Evolutionary conservation across 169 alveolate genomes (phyloP), one percentile per base, ranked within the genome.

Genomic region (Eimeria falciformis): DNA sequence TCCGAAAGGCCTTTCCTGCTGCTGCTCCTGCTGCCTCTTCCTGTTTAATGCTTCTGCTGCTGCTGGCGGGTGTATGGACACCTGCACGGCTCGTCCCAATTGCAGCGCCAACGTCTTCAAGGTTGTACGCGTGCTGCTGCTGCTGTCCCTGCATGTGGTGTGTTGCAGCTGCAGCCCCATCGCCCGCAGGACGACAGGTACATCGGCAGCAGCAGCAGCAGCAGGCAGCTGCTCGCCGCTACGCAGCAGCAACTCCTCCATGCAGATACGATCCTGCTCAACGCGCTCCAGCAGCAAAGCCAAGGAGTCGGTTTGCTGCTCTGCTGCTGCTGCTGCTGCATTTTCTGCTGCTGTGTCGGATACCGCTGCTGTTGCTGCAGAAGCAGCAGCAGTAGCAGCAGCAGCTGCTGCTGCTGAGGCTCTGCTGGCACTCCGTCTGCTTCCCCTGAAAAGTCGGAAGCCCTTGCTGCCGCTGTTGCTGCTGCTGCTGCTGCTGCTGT

Each of bases 101-200:
- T 79, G 86, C 86, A 75, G 47, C 68, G 46, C 68, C 11, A 75
- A 6, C 2, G 68, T 17, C 11, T 53, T 62, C 17, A 75, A 5
- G 21, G 86, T 25, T 1, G 43, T 6, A n/a, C 68, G 53, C 21
- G 27, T 75, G 86, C 89, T 79, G 89, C 89, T 43, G 86, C 86
- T 50, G 86, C 46, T 25, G 86, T 27, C 21, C 33, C 89, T 27
- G 89, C 75, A 29, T 9, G 55, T 79, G 56, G 58, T 12, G 17
- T 79, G 89, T 75, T 79, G 77, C 89, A 79, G 37, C 75, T 53
- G 89, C 73, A 79, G 40, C 58, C 89, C 89, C 56, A 18, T 25
- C 2, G 75, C 75, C 37, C 89, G 50, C 55, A 79, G 89, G 29
- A 55, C 89, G 55, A 75, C 75, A 47, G 58, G 33, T 18, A 75